Evolutionary conservation across 805 yeast genomes (phyloP).

Genomic region (Saccharomycopsis schoenii): DNA sequence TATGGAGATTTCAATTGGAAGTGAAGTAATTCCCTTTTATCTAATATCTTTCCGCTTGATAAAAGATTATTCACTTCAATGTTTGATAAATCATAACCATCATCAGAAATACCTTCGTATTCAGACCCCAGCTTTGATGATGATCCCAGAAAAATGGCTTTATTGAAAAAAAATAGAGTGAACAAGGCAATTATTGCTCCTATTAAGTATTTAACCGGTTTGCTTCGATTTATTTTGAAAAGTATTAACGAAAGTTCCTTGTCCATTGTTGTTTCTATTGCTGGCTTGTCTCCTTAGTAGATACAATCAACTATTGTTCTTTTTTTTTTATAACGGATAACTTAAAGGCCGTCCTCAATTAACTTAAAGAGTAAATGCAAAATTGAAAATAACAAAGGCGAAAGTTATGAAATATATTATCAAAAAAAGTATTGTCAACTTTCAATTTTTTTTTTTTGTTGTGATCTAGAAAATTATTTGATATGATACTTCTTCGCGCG

Average conservation of each 20-base stretch:
- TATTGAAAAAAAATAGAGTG: not conserved
- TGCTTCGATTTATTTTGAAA: conserved; percentile 3
- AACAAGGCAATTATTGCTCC: not conserved
- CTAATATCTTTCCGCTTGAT: conserved; percentile 23
- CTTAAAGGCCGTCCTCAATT: no score
- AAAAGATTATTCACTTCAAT: conserved; percentile 15
- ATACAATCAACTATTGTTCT: not conserved
- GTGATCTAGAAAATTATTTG: not conserved
- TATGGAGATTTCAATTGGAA: conserved; percentile 32
- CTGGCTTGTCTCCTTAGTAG: not conserved
- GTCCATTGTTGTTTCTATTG: not conserved
- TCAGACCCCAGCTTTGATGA: not conserved
- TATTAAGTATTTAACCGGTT: conserved; percentile 1
- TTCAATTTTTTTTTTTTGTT: not conserved
- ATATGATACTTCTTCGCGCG: not conserved
- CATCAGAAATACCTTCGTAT: conserved; percentile 3
- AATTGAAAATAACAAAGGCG: no score
- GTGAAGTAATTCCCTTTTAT: conserved; percentile 27
- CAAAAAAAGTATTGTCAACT: not conserved
- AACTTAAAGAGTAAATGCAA: no score
- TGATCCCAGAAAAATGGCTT: not conserved
- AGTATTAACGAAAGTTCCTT: not conserved
- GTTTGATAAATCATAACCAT: conserved; percentile 10
- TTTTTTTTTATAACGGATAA: no score
- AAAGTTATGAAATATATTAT: no score